Evolutionary conservation across 192 early-diverging fungal genomes (phyloP), one percentile per base, ranked within the genome.

Genomic region (Coemansia sp.): DNA sequence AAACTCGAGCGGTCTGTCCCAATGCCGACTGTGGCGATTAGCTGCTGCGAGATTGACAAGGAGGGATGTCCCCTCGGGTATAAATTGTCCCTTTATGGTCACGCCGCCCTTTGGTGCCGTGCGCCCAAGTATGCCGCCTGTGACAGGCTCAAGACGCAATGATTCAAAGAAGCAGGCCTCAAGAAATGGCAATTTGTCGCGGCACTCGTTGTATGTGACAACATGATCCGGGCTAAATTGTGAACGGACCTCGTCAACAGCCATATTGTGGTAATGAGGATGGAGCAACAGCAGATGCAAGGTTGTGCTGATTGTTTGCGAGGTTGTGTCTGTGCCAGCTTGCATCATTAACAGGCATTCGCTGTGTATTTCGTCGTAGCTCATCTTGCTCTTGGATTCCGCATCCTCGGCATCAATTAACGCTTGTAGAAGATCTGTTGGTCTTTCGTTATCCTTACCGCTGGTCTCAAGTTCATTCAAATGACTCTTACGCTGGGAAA

Each of bases 101-200:
- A 64, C 61, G 7, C 74, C 74, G 2, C 74, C 74, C 23, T 55
- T 25, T 3, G 74, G 74, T 29, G 70, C 57, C 9, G 22, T 22
- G 15, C 74, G 53, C 19, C 68, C 60, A 42, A 76, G 58, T 20
- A 59, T 57, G 22, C 50, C 33, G 20, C 61, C 59, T 11, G 72
- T 58, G 14, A 69, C 72, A 4, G 72, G 72, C 42, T 59, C 46
- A 40, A 74, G 52, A 15, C 74, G 68, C 64, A 76, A n/a, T 13
- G 74, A 63, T 36, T 76, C 74, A 29, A 67, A 67, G 10, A 71
- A 52, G 36, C 68, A 70, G 1, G 74, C 74, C 46, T 76, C 69
- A 8, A 76, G 19, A 32, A 58, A 76, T 4, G 74, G 65, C 45
- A 76, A 36, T 13, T 62, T 43, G 13, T 35, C 58, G 14, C 59